Evolutionary conservation across 2,329 filamentous ascomycete genomes (phyloP), one percentile per base, ranked within the genome.

Genomic region (Thermomyces lanuginosus): DNA sequence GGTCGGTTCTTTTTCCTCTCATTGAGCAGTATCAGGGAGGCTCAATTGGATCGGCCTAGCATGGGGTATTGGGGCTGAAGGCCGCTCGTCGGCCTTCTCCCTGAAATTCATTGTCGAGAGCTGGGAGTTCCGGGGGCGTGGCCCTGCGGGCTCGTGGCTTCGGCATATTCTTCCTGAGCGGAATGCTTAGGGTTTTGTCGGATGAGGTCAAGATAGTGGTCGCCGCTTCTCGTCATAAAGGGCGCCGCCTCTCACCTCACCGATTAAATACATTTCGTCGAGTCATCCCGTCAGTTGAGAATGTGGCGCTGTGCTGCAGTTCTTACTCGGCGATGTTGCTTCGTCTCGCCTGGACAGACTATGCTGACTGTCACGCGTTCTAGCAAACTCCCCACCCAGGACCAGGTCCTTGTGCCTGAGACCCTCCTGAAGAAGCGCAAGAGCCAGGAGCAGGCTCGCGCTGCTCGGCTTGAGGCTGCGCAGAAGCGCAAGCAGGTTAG

Each of bases 361-460:
- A 73, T 81, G 78, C 75, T 81, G 59, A 72, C 59, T 50, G n/a
- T 56, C 41, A 30, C 30, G 33, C 35, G 29, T 32, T 37, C 30
- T 56, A 92, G 83, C 66, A 75, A 74, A 64, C 80, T 92, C 55
- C 82, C 89, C 46, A 92, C 83, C 61, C 66, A 84, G 63, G 81
- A 93, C 62, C 79, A 95, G 62, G 75, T 98, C 60, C 71, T 95
- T 60, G 82, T 95, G 58, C 89, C 89, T 48, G 89, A 98, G 81
- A 98, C 89, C 51, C 81, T 98, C 55, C 75, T 98, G 63, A 98
- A 98, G 80, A 98, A 98, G 82, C 81, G 89, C 70, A 98, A 98
- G 83, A 82, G 74, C 62, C 86, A 93, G 69, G 89, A 98, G 76
- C 92, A 93, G 76, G 83, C 84, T 60, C 80, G 84, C 61, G 84